Evolutionary conservation across 2,329 filamentous ascomycete species (phyloP).

Genomic region (Aschersonia sp.): DNA sequence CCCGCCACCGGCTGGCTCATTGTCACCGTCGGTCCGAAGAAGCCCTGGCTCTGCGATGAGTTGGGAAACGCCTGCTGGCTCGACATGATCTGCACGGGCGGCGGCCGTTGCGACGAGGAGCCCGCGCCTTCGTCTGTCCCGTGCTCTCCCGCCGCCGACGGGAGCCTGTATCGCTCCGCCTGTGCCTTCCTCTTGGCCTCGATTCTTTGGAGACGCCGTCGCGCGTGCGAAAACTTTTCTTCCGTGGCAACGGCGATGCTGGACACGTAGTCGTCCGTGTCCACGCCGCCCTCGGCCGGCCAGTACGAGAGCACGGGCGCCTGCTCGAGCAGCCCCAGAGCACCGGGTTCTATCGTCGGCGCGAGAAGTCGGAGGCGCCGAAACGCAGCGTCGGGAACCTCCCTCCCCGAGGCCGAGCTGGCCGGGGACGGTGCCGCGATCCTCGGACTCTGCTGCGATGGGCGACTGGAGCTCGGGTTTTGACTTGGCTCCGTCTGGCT

Average conservation of each 20-base stretch:
- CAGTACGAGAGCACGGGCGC: constrained; percentile 21
- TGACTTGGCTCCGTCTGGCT: constrained; percentile 4
- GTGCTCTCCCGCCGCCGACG: constrained; percentile 6
- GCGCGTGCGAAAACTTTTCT: constrained; percentile 18
- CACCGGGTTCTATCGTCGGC: constrained; percentile 13
- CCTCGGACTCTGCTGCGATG: background rate
- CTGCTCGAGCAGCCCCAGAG: constrained; percentile 12
- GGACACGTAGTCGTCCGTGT: constrained; percentile 21
- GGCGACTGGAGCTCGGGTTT: background rate
- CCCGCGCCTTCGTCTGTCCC: constrained; percentile 5
- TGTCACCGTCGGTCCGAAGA: constrained; percentile 15
- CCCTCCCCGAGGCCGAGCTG: constrained; percentile 2
- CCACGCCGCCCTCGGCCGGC: constrained; percentile 21
- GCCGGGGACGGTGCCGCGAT: constrained; percentile 5
- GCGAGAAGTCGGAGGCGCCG: constrained; percentile 20
- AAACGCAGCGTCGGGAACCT: constrained; percentile 13
- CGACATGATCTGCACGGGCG: constrained; percentile 17
- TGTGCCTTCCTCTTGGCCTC: constrained; percentile 18
- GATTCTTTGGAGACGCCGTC: constrained; percentile 16
- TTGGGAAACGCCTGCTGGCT: constrained; percentile 17
- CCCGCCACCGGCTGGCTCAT: constrained; percentile 33
- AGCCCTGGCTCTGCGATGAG: constrained; percentile 19
- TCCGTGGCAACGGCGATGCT: constrained; percentile 21
- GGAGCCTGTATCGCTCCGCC: constrained; percentile 18
- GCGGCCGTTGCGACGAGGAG: constrained; percentile 5